Evolutionary conservation across 768 basidiomycete species (phyloP).

Genomic region (Boletus reticuloceps): DNA sequence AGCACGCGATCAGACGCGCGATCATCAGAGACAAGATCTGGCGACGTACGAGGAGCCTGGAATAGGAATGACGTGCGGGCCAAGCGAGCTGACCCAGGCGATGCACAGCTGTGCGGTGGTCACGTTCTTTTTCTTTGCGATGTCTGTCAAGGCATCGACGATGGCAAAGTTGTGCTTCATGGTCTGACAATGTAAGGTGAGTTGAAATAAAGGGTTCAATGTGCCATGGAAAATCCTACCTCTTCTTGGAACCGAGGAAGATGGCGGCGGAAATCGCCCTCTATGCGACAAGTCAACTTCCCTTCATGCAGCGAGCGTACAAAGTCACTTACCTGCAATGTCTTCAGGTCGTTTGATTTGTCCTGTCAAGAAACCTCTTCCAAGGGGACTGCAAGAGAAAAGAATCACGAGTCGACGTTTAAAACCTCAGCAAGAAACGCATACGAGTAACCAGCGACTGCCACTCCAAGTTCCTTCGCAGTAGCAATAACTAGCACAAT

Average conservation of each 20-base stretch:
- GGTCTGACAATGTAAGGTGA: neutral
- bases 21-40: too few species aligned
- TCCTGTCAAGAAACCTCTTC: conserved; percentile 53
- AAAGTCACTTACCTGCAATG: conserved; percentile 24
- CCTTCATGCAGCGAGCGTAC: too few species aligned
- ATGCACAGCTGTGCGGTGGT: conserved; percentile 42
- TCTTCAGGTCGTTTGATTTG: conserved; percentile 41
- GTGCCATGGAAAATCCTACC: neutral
- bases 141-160: conserved; percentile 39
- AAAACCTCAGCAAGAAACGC: conserved; percentile 1
- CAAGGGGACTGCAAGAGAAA: conserved; percentile 41
- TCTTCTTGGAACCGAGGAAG: conserved; percentile 47
- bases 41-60: conserved; percentile 44
- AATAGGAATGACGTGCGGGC: conserved; percentile 46
- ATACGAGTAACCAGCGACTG: conserved; percentile 61
- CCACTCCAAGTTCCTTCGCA: conserved; percentile 52
- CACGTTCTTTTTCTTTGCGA: conserved; percentile 42
- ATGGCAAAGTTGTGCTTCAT: conserved; percentile 41
- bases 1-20: neutral
- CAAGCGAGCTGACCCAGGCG: conserved; percentile 42
- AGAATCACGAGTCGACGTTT: too few species aligned
- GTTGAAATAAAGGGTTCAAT: neutral
- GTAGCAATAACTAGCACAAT: conserved; percentile 43
- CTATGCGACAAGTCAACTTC: conserved; percentile 11
- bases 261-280: conserved; percentile 38